Conservation (phyloP, 129 eudicot genomes). For the Glebionis coronaria region DNA sequence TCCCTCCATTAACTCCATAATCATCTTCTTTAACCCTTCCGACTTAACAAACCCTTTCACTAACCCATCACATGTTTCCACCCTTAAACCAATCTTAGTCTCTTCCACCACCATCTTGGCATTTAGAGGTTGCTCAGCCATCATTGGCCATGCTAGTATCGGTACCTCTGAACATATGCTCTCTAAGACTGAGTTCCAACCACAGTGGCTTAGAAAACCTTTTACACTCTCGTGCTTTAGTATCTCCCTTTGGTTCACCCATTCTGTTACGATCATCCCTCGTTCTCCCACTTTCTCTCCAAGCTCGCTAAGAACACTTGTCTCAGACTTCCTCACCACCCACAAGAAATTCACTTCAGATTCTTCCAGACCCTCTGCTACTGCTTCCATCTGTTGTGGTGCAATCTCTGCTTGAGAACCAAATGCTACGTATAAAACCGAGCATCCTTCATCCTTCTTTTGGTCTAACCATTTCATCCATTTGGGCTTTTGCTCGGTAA, state of each 20-base stretch:
- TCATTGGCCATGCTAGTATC: slow-evolving; percentile 81
- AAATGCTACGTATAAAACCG: slow-evolving; percentile 58
- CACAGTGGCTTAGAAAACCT: slow-evolving; percentile 78
- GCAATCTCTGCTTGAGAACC: slow-evolving; percentile 64
- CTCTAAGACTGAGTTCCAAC: slow-evolving; percentile 79
- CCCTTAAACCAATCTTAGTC: slow-evolving; percentile 58
- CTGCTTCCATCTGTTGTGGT: slow-evolving; percentile 32
- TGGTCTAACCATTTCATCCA: slow-evolving; percentile 65
- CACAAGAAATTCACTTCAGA: slow-evolving; percentile 51
- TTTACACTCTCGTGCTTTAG: slow-evolving; percentile 45
- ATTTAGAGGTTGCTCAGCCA: slow-evolving; percentile 71
- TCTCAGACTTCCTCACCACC: slow-evolving; percentile 47
- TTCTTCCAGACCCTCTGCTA: slow-evolving; percentile 48
- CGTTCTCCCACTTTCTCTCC: slow-evolving; percentile 44
- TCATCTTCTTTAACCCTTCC: slow-evolving; percentile 41
- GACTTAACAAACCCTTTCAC: slow-evolving; percentile 53
- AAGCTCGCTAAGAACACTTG: slow-evolving; percentile 23
- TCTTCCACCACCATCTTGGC: slow-evolving; percentile 72
- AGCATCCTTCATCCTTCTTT: slow-evolving; percentile 30
- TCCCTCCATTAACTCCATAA: slow-evolving; percentile 65
- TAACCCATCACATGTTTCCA: slow-evolving; percentile 45
- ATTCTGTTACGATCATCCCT: slow-evolving; percentile 57
- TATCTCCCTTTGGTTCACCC: slow-evolving; percentile 63
- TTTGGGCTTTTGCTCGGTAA: slow-evolving; percentile 7
- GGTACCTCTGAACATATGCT: slow-evolving; percentile 70